phyloP scores from a whole-genome alignment of 495 filamentous ascomycete genomes.

The Peziza echinospora region DNA sequence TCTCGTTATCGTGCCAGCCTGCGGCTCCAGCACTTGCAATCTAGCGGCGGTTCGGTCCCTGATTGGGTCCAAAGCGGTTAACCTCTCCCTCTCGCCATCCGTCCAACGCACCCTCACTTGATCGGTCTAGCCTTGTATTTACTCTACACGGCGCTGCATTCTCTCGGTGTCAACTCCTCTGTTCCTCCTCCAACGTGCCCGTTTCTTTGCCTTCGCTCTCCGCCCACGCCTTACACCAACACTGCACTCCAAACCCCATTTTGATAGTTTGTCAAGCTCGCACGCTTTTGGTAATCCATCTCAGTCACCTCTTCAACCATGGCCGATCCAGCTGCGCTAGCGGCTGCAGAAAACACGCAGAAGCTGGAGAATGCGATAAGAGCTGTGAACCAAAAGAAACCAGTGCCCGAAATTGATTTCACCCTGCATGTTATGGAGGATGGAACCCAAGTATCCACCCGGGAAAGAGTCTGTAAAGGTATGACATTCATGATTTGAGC shows the following conservation, averaged over 20 bases:
- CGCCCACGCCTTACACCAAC: too few species aligned
- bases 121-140: background rate
- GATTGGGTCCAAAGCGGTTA: background rate
- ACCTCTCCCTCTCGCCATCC: background rate
- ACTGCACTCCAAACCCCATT: background rate
- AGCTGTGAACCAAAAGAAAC: slow-evolving; percentile 79
- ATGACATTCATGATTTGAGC: too few species aligned
- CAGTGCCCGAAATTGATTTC: slow-evolving; percentile 93
- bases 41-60: background rate
- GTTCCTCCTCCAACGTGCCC: background rate
- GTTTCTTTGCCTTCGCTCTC: background rate
- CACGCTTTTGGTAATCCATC: too few species aligned
- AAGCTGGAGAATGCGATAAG: slow-evolving; percentile 48
- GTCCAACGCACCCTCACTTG: background rate
- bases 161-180: too few species aligned
- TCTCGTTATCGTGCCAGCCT: too few species aligned
- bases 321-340: slow-evolving; percentile 8
- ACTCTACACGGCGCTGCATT: too few species aligned
- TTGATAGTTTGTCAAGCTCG: too few species aligned
- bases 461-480: slow-evolving; percentile 96
- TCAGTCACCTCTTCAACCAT: slow-evolving; percentile 2
- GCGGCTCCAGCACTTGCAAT: too few species aligned
- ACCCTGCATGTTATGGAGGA: slow-evolving; percentile 97
- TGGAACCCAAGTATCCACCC: slow-evolving; percentile 77
- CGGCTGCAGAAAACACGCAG: slow-evolving; percentile 16